phyloP scores from a whole-genome alignment of 2,329 filamentous ascomycete genomes.

The Beauveria brongniartii region DNA sequence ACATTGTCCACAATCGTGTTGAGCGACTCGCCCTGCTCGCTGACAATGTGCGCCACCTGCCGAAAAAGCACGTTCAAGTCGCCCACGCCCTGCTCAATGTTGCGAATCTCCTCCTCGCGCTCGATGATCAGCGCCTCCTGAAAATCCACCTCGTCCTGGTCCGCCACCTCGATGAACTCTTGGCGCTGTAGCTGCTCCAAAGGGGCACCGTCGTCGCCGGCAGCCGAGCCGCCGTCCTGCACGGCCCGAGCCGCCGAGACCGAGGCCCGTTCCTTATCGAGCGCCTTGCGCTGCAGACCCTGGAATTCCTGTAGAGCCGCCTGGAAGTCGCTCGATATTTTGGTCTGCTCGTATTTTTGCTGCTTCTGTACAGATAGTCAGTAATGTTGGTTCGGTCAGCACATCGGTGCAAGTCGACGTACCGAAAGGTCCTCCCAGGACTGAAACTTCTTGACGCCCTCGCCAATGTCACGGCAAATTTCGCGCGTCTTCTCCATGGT shows the following conservation, averaged over 20 bases:
- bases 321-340: conserved; percentile 89
- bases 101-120: conserved; percentile 92
- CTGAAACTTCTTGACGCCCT: conserved; percentile 88
- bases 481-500: conserved; percentile 78
- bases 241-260: conserved; percentile 75
- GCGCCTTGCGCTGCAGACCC: conserved; percentile 74
- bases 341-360: conserved; percentile 94
- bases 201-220: conserved; percentile 23
- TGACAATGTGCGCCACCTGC: conserved; percentile 95
- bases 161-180: conserved; percentile 71
- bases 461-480: conserved; percentile 84
- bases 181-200: conserved; percentile 52
- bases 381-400: background rate
- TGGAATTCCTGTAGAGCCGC: conserved; percentile 86
- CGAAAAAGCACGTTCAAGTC: conserved; percentile 95
- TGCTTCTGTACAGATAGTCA: conserved; percentile 54
- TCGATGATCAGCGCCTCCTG: conserved; percentile 93
- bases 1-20: conserved; percentile 86
- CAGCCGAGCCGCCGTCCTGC: conserved; percentile 51
- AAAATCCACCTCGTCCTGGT: conserved; percentile 94
- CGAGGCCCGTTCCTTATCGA: conserved; percentile 88
- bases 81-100: conserved; percentile 92
- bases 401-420: conserved; percentile 16
- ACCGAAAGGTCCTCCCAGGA: conserved; percentile 78
- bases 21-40: conserved; percentile 83